phyloP scores from a whole-genome alignment of 164 flowering plant species.

The Vitis labrusca region DNA sequence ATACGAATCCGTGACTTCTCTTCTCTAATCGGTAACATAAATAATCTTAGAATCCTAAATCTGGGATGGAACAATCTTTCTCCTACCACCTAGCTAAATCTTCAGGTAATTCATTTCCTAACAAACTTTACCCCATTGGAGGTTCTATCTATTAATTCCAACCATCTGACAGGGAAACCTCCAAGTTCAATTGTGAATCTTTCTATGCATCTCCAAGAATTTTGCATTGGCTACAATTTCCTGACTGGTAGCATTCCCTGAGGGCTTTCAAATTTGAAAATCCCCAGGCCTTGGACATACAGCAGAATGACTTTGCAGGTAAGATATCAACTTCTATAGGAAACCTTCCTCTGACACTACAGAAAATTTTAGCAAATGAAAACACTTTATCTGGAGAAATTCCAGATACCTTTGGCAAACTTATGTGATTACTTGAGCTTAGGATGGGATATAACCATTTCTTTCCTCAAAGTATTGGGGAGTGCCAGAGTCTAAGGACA shows the following conservation, averaged over 20 bases:
- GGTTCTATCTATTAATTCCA: neutral
- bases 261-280: conserved; percentile 3
- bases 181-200: conserved; percentile 14
- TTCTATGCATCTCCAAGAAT: conserved; percentile 6
- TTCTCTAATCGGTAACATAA: neutral
- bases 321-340: conserved; percentile 5
- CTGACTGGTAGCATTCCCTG: conserved; percentile 5
- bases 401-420: conserved; percentile 12
- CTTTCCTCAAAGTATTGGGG: conserved; percentile 2
- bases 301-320: conserved; percentile 8
- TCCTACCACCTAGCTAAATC: conserved; percentile 7
- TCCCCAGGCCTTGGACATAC: conserved; percentile 6
- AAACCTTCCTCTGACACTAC: neutral
- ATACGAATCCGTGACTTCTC: conserved; percentile 17
- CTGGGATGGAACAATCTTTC: conserved; percentile 8
- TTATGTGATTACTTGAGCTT: neutral
- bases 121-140: conserved; percentile 6
- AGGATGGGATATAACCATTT: conserved; percentile 9
- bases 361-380: neutral
- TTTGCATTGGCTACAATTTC: conserved; percentile 11
- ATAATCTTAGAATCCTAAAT: neutral
- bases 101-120: conserved; percentile 7
- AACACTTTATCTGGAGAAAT: conserved; percentile 7
- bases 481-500: neutral
- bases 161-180: conserved; percentile 9